Evolutionary conservation across 345 rosid species (phyloP).

Genomic region (Populus alba): DNA sequence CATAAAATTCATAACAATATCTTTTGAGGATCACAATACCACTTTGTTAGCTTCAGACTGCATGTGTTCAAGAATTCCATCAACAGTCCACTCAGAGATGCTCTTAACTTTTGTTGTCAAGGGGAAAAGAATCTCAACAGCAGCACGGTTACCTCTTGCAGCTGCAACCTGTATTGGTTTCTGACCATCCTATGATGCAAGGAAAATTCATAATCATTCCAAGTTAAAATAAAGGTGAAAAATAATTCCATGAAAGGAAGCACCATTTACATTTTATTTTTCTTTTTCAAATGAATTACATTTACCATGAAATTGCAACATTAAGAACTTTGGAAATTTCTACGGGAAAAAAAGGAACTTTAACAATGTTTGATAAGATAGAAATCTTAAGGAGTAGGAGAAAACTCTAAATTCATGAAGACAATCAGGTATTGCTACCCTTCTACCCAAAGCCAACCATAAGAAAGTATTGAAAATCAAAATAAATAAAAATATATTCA

Average conservation of each 20-base stretch:
- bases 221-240: not conserved
- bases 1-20: not conserved
- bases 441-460: not conserved
- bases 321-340: not conserved
- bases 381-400: not conserved
- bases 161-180: constrained; percentile 87
- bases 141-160: constrained; percentile 56
- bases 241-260: not conserved
- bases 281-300: not conserved
- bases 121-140: constrained; percentile 73
- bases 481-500: not conserved
- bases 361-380: not conserved
- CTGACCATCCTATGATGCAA: constrained; percentile 62
- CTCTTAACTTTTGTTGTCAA: constrained; percentile 50
- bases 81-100: constrained; percentile 71
- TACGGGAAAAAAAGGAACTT: not conserved
- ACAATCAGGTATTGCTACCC: not conserved
- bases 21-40: constrained; percentile 29
- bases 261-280: not conserved
- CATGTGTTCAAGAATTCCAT: constrained; percentile 60
- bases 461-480: not conserved
- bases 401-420: not conserved
- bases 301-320: not conserved
- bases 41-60: constrained; percentile 48
- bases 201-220: not conserved